These are phyloP conservation scores for Huntiella savannae DNA, from an alignment of 2,329 filamentous ascomycete species.

Conservation along the genomic window DNA sequence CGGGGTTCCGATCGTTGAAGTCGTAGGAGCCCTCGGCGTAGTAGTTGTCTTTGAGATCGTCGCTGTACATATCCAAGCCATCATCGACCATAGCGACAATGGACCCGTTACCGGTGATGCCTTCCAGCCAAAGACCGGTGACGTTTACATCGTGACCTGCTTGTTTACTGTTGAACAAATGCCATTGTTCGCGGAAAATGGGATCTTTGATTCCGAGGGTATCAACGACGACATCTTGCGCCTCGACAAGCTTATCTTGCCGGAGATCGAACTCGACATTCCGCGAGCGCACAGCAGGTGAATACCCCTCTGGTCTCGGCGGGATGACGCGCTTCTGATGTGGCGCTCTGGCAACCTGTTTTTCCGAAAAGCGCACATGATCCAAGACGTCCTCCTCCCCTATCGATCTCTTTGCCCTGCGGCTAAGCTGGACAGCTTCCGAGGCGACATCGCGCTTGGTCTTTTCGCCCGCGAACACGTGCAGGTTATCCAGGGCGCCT, in stretches of 20 bases:
- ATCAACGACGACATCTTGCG: constrained; percentile 40
- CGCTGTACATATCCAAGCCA: constrained; percentile 86
- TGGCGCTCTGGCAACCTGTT: constrained; percentile 34
- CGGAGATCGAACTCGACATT: not conserved
- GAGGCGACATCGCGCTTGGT: constrained; percentile 37
- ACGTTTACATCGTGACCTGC: constrained; percentile 87
- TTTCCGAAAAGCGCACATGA: constrained; percentile 58
- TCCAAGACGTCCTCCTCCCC: constrained; percentile 43
- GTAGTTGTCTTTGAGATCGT: constrained; percentile 84
- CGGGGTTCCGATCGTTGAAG: constrained; percentile 69
- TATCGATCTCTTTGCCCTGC: constrained; percentile 41
- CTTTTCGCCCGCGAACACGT: constrained; percentile 64
- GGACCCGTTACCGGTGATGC: constrained; percentile 72
- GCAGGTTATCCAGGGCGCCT: constrained; percentile 59
- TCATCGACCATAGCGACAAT: constrained; percentile 94
- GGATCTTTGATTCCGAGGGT: constrained; percentile 66
- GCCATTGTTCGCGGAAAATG: constrained; percentile 90
- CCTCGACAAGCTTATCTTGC: constrained; percentile 27
- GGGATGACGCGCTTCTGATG: constrained; percentile 34
- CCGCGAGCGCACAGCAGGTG: constrained; percentile 8
- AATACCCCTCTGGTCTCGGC: constrained; percentile 17
- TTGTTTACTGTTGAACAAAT: constrained; percentile 68
- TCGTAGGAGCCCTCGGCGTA: constrained; percentile 85
- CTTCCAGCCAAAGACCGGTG: constrained; percentile 79
- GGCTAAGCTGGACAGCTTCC: constrained; percentile 13